Conservation (phyloP, 805 yeast species). For the Wickerhamiella parazyma region DNA sequence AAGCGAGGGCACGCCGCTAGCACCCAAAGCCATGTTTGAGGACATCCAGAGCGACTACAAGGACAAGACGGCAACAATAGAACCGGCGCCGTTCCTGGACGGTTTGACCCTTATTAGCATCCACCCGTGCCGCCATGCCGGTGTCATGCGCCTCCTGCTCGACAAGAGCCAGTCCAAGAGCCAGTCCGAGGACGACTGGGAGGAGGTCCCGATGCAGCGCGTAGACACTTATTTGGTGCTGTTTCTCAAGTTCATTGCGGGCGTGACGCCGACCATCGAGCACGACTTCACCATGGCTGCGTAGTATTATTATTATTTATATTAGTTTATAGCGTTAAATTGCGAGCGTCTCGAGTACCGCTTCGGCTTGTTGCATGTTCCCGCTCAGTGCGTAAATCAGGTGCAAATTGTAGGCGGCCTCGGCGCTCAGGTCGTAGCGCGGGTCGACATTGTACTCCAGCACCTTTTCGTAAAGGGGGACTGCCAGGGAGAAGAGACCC, state of each 20-base stretch:
- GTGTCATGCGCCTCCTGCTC: conserved; percentile 82
- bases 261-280: conserved; percentile 96
- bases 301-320: conserved; percentile 19
- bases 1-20: conserved; percentile 68
- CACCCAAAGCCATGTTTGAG: conserved; percentile 86
- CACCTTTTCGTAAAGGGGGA: conserved; percentile 58
- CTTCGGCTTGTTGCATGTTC: conserved; percentile 45
- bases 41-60: conserved; percentile 86
- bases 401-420: conserved; percentile 76
- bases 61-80: conserved; percentile 93
- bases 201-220: conserved; percentile 41
- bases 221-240: conserved; percentile 86
- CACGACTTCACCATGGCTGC: conserved; percentile 99
- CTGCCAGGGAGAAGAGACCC: conserved; percentile 63
- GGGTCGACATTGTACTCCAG: conserved; percentile 32
- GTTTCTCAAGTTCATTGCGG: conserved; percentile 84
- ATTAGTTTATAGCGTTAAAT: neutral
- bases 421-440: conserved; percentile 50
- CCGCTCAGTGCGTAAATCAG: conserved; percentile 67
- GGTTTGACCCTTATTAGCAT: conserved; percentile 70
- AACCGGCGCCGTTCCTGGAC: conserved; percentile 70
- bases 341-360: neutral
- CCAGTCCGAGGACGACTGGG: conserved; percentile 41
- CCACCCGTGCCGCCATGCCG: conserved; percentile 92
- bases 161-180: conserved; percentile 29